These are phyloP conservation scores for Cryptosporidium muris DNA, from an alignment of 169 alveolate genomes.

Conservation along the genomic window DNA sequence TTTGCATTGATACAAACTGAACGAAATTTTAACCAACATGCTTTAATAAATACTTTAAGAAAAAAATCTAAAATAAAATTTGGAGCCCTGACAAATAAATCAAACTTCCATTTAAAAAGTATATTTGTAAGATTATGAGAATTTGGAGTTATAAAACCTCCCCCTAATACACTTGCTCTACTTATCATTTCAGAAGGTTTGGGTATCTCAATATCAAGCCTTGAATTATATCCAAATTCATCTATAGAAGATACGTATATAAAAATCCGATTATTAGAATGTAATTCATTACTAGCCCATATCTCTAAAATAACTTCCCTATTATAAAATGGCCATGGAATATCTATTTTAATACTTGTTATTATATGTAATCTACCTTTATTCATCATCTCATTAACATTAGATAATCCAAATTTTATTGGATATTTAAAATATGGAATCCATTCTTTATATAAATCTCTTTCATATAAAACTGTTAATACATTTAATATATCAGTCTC, in stretches of 20 bases:
- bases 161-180: conserved; percentile 57
- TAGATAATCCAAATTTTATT: conserved; percentile 45
- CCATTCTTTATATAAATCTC: conserved; percentile 66
- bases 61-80: conserved; percentile 25
- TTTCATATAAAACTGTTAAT: conserved; percentile 61
- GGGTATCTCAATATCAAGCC: conserved; percentile 52
- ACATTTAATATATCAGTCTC: conserved; percentile 45
- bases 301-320: conserved; percentile 58
- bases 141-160: conserved; percentile 55
- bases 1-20: conserved; percentile 36
- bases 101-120: conserved; percentile 56
- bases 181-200: conserved; percentile 12
- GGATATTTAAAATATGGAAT: conserved; percentile 55
- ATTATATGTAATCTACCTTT: conserved; percentile 39
- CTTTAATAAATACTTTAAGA: conserved; percentile 36
- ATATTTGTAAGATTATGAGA: conserved; percentile 15
- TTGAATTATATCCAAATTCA: conserved; percentile 58
- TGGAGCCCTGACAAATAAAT: conserved; percentile 45
- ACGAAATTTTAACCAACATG: conserved; percentile 60
- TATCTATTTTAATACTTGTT: conserved; percentile 44
- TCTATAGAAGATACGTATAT: conserved; percentile 65
- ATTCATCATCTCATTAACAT: conserved; percentile 43
- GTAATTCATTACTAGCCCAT: conserved; percentile 65
- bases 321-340: conserved; percentile 67
- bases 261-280: conserved; percentile 49